Conservation (phyloP, 2,329 filamentous ascomycete species). For the Ophiostoma perfectum region DNA sequence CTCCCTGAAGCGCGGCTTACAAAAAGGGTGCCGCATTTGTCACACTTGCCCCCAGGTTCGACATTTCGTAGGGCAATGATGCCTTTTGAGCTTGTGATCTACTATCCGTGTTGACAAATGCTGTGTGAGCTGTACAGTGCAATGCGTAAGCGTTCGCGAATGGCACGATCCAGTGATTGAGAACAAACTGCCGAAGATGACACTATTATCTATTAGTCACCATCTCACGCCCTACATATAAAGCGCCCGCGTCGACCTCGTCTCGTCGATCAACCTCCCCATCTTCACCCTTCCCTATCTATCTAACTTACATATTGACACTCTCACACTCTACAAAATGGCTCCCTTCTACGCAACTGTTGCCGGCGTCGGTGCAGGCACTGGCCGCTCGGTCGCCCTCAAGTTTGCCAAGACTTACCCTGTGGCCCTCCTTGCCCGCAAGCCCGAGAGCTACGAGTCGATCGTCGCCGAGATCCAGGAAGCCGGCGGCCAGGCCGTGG, state of each 20-base stretch:
- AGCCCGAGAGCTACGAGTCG: constrained; percentile 57
- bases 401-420: constrained; percentile 62
- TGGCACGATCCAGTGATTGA: not conserved
- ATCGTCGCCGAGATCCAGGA: constrained; percentile 64
- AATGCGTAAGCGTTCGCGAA: not conserved
- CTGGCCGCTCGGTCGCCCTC: constrained; percentile 42
- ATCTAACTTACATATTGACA: not conserved
- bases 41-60: constrained; percentile 14
- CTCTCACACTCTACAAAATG: not conserved
- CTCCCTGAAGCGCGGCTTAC: not conserved
- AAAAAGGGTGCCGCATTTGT: not conserved
- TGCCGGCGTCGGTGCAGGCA: constrained; percentile 68
- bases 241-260: not conserved
- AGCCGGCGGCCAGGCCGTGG: constrained; percentile 63
- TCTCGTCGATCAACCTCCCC: too few species aligned
- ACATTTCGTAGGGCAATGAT: constrained; percentile 21
- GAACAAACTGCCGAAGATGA: not conserved
- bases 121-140: not conserved
- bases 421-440: constrained; percentile 69
- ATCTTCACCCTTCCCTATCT: not conserved
- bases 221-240: not conserved
- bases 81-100: constrained; percentile 11
- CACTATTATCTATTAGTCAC: constrained; percentile 8
- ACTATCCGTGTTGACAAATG: not conserved
- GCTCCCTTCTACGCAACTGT: constrained; percentile 58